phyloP scores from a whole-genome alignment of 352 stramenopile genomes.

The Globisporangium iwayamae region DNA sequence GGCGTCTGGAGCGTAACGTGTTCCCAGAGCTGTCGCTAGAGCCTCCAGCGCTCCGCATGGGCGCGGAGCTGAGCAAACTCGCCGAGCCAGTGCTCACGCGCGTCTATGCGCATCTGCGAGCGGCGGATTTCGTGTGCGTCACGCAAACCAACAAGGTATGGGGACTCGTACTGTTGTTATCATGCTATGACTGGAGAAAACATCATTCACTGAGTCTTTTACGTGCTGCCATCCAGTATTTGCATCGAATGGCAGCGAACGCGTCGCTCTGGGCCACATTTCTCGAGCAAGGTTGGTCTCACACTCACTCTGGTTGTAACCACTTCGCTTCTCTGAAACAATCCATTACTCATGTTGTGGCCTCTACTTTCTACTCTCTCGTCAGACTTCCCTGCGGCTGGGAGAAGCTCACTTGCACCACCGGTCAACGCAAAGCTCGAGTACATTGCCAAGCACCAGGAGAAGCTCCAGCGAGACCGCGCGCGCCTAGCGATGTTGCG shows the following conservation, averaged over 20 bases:
- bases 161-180: background rate
- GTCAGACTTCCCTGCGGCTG: background rate
- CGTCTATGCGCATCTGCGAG: constrained; percentile 26
- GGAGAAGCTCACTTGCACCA: too few relatives aligned
- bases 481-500: background rate
- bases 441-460: background rate
- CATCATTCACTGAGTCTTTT: background rate
- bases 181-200: background rate
- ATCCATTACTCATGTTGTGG: background rate
- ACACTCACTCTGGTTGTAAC: too few relatives aligned
- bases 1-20: constrained; percentile 45
- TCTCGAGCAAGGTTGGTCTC: constrained; percentile 25
- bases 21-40: constrained; percentile 26
- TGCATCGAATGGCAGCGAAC: constrained; percentile 12
- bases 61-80: constrained; percentile 40
- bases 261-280: constrained; percentile 29
- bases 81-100: constrained; percentile 27
- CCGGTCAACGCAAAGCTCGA: background rate
- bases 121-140: constrained; percentile 30
- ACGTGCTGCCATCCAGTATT: background rate
- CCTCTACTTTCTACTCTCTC: background rate
- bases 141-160: constrained; percentile 36
- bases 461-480: background rate
- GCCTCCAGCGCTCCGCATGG: constrained; percentile 16
- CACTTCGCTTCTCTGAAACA: background rate